Conservation (phyloP, 805 yeast genomes). For the Saccharomycopsis capsularis region DNA sequence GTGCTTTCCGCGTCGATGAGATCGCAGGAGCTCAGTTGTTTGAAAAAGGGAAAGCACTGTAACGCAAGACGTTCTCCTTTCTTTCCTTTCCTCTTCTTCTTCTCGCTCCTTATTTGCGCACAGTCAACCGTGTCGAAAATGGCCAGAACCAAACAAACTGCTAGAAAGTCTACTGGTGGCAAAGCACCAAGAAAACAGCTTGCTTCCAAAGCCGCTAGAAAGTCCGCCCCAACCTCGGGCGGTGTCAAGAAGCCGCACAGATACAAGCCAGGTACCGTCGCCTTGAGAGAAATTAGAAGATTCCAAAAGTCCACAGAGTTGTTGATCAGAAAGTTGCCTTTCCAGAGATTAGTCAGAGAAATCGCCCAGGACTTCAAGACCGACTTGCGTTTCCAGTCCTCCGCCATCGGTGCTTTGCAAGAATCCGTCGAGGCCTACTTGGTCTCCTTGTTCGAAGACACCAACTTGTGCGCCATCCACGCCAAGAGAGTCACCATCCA, state of each 20-base stretch:
- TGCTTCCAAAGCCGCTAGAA: slow-evolving; percentile 90
- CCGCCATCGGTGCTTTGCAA: slow-evolving; percentile 96
- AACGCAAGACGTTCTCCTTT: too few species aligned
- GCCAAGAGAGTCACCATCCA: slow-evolving; percentile 98
- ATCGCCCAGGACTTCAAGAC: slow-evolving; percentile 92
- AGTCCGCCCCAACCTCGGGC: slow-evolving; percentile 85
- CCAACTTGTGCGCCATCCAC: slow-evolving; percentile 97
- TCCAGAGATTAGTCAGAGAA: slow-evolving; percentile 95
- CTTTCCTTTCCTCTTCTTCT: slow-evolving; percentile 1
- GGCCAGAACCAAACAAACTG: slow-evolving; percentile 94
- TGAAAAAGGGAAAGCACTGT: too few species aligned
- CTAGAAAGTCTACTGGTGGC: slow-evolving; percentile 94
- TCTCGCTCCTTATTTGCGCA: not conserved
- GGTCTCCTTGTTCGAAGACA: slow-evolving; percentile 93
- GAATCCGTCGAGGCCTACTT: slow-evolving; percentile 98
- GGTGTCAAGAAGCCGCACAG: slow-evolving; percentile 95
- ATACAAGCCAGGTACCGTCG: slow-evolving; percentile 96
- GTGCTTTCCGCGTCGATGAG: too few species aligned
- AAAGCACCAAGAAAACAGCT: slow-evolving; percentile 92
- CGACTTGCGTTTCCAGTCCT: slow-evolving; percentile 92
- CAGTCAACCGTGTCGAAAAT: slow-evolving; percentile 33
- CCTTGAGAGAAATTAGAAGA: slow-evolving; percentile 94
- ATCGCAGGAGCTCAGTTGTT: too few species aligned
- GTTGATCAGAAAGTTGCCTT: slow-evolving; percentile 91
- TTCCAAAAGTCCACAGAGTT: slow-evolving; percentile 95